Conservation (phyloP, 805 yeast species). For the Yarrowia alimentaria region DNA sequence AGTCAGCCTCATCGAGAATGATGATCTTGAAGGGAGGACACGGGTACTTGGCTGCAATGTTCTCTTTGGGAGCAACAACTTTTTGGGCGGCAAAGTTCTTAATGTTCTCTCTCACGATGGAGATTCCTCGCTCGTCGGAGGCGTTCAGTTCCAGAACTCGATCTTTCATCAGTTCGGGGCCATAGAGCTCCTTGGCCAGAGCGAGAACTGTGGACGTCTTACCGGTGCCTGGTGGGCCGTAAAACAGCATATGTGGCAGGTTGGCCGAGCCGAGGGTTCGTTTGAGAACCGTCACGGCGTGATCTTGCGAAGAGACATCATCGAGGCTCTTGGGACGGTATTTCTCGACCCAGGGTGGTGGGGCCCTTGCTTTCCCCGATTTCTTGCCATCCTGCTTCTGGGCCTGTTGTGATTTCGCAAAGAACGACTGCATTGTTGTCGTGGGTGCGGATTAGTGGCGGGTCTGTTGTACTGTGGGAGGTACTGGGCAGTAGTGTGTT, state of each 20-base stretch:
- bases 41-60: conserved; percentile 72
- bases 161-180: conserved; percentile 68
- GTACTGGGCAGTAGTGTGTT: too few relatives aligned
- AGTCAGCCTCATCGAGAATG: conserved; percentile 88
- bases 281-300: conserved; percentile 78
- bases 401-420: conserved; percentile 22
- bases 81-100: conserved; percentile 89
- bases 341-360: conserved; percentile 28
- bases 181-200: conserved; percentile 82
- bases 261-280: conserved; percentile 77
- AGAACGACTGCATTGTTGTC: conserved; percentile 25
- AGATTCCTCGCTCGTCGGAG: conserved; percentile 96
- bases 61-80: conserved; percentile 73
- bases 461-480: too few relatives aligned
- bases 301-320: conserved; percentile 90
- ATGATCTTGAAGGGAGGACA: conserved; percentile 96
- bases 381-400: conserved; percentile 12
- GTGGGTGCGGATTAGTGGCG: too few relatives aligned
- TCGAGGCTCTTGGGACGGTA: conserved; percentile 77
- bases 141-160: conserved; percentile 96
- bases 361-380: conserved; percentile 1
- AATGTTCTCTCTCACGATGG: conserved; percentile 95
- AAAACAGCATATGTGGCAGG: conserved; percentile 70
- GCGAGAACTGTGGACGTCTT: conserved; percentile 88
- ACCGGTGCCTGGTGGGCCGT: conserved; percentile 96